Conservation (phyloP, 2,329 filamentous ascomycete genomes). For the Sporothrix globosa region DNA sequence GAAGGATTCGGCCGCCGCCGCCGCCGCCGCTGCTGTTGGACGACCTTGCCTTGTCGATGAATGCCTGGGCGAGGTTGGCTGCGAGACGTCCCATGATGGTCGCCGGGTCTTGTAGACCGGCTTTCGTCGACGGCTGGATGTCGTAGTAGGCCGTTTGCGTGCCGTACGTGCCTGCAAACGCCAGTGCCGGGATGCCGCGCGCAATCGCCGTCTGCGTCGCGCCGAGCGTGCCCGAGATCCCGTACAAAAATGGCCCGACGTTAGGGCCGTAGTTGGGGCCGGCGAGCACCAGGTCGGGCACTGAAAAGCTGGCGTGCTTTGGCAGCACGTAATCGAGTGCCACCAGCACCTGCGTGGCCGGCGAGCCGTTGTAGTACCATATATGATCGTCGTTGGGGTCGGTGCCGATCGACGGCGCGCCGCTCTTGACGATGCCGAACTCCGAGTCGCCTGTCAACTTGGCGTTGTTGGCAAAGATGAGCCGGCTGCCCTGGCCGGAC, state of each 20-base stretch:
- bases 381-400: slow-evolving; percentile 58
- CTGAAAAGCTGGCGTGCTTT: slow-evolving; percentile 51
- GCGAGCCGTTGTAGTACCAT: slow-evolving; percentile 65
- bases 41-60: slow-evolving; percentile 35
- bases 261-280: slow-evolving; percentile 62
- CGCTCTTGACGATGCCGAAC: slow-evolving; percentile 51
- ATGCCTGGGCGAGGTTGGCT: slow-evolving; percentile 35
- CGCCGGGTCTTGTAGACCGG: slow-evolving; percentile 37
- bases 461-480: slow-evolving; percentile 49
- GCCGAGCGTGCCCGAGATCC: slow-evolving; percentile 55
- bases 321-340: slow-evolving; percentile 61
- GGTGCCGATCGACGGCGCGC: slow-evolving; percentile 53
- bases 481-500: slow-evolving; percentile 51
- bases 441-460: slow-evolving; percentile 49
- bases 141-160: slow-evolving; percentile 49
- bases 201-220: slow-evolving; percentile 56
- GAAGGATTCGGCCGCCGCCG: slow-evolving; percentile 34
- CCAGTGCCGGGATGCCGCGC: slow-evolving; percentile 55
- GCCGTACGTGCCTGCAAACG: slow-evolving; percentile 51
- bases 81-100: slow-evolving; percentile 36
- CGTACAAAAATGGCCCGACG: slow-evolving; percentile 58
- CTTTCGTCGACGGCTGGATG: slow-evolving; percentile 42
- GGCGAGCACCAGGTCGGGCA: slow-evolving; percentile 57
- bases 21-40: no score
- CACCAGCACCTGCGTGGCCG: slow-evolving; percentile 59